Evolutionary conservation across 805 yeast species (phyloP).

Genomic region (Maudiozyma serrabonitensis): DNA sequence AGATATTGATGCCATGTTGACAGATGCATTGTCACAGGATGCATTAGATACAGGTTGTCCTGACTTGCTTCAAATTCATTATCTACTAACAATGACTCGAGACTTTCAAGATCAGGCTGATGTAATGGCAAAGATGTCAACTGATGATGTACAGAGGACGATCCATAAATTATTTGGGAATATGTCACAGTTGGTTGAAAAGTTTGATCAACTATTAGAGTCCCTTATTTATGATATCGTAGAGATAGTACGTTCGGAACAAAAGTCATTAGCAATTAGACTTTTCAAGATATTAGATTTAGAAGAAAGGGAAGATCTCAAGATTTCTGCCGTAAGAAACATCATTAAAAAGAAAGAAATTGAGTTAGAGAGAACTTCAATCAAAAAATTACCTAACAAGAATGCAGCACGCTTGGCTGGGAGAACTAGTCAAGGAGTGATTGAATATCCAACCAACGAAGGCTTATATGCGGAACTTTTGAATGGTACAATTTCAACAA

Average conservation of each 20-base stretch:
- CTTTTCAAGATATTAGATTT: conserved; percentile 67
- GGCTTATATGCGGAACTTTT: conserved; percentile 32
- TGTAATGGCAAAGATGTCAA: conserved; percentile 40
- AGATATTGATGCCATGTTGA: conserved; percentile 44
- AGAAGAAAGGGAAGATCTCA: conserved; percentile 73
- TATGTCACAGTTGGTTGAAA: conserved; percentile 33
- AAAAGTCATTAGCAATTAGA: conserved; percentile 57
- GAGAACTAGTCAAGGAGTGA: conserved; percentile 1
- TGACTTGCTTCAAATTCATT: conserved; percentile 59
- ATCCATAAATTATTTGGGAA: conserved; percentile 36
- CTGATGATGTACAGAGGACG: conserved; percentile 61
- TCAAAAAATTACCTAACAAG: conserved; percentile 22
- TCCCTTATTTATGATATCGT: conserved; percentile 60
- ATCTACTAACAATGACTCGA: conserved; percentile 54
- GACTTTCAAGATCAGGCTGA: conserved; percentile 71
- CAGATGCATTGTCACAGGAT: conserved; percentile 29
- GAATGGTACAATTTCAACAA: conserved; percentile 34
- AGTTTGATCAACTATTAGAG: conserved; percentile 55
- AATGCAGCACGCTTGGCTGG: conserved; percentile 9
- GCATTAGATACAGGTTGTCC: conserved; percentile 36
- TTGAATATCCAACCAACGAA: conserved; percentile 24
- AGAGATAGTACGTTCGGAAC: conserved; percentile 63
- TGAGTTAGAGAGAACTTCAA: conserved; percentile 20
- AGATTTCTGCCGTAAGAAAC: conserved; percentile 32
- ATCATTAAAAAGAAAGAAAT: conserved; percentile 25